Evolutionary conservation across 2,329 filamentous ascomycete species (phyloP), one percentile per base, ranked within the genome.

Genomic region (Colletotrichum brevisporum): DNA sequence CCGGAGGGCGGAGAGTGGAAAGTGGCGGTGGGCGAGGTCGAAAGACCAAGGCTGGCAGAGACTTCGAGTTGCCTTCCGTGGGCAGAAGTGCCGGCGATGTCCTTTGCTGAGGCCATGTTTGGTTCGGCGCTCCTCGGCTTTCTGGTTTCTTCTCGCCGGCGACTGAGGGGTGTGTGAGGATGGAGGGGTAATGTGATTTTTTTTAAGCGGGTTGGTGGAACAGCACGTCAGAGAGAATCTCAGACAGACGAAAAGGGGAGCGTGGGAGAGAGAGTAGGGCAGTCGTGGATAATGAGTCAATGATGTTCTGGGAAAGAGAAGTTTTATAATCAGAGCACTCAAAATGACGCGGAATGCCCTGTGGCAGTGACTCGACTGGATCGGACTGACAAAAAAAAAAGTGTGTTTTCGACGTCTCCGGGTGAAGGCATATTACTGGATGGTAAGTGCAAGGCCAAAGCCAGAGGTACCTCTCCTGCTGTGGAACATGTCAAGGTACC

Each of bases 1-100:
- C 90, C 92, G 68, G 90, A 87, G 43, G 90, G 84, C 41, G 91
- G 91, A 72, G 93, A 95, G 77, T 92, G 88, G 80, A 96, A 95
- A 59, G 89, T 89, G 53, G 92, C 85, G 54, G 86, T 88, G 31
- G 95, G 94, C 62, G 94, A 96, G 55, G 89, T 90, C 39, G 92
- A 94, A 71, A 94, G 83, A 77, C 88, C 90, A 77, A 91, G 83
- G 78, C 85, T 90, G 77, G 89, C 86, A 18, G 88, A 88, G 75
- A 83, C 86, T 72, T 73, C 81, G 78, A 67, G 79, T 75, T 26
- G 43, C 24, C 31, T 69, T 15, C 62, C 63, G 73, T 63, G 64
- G 79, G 74, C 67, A 36, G 76, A 79, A 55, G 78, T 80, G 74
- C 72, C 74, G 31, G 77, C 74, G 71, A 90, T 90, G 71, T 88